phyloP scores from a whole-genome alignment of 2,329 filamentous ascomycete genomes.

The Clarireedia monteithiana region DNA sequence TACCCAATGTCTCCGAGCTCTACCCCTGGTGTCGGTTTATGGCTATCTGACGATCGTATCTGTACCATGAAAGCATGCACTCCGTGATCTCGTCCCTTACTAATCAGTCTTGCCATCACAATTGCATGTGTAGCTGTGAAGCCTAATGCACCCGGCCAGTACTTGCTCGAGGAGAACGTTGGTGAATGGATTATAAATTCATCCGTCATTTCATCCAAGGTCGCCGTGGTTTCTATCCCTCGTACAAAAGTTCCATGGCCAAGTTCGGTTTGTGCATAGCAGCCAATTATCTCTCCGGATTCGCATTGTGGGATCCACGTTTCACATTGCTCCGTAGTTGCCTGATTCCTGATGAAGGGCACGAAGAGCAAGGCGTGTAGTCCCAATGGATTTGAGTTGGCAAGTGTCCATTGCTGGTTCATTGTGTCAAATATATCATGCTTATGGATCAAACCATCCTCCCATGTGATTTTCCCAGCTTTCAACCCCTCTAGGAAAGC shows the following conservation, averaged over 20 bases:
- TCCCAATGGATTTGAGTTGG: conserved; percentile 11
- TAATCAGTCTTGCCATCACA: conserved; percentile 27
- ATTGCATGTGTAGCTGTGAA: conserved; percentile 26
- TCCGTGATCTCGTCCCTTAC: conserved; percentile 6
- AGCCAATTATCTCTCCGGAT: conserved; percentile 23
- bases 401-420: conserved; percentile 2
- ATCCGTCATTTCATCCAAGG: conserved; percentile 24
- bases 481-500: conserved; percentile 8
- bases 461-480: conserved; percentile 7
- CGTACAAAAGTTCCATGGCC: conserved; percentile 29
- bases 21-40: background rate
- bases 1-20: background rate
- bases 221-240: conserved; percentile 29
- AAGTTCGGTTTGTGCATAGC: conserved; percentile 29
- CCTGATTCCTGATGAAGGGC: conserved; percentile 6
- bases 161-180: conserved; percentile 25
- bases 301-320: conserved; percentile 14
- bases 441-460: conserved; percentile 9
- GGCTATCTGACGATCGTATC: background rate
- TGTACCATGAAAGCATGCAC: background rate
- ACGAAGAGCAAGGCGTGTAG: background rate
- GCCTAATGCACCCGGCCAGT: conserved; percentile 26
- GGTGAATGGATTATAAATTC: conserved; percentile 29
- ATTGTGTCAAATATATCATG: conserved; percentile 8
- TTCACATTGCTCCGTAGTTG: conserved; percentile 8